Conservation (phyloP, 1,139 yeast genomes). For the Blastobotrys persicus region DNA sequence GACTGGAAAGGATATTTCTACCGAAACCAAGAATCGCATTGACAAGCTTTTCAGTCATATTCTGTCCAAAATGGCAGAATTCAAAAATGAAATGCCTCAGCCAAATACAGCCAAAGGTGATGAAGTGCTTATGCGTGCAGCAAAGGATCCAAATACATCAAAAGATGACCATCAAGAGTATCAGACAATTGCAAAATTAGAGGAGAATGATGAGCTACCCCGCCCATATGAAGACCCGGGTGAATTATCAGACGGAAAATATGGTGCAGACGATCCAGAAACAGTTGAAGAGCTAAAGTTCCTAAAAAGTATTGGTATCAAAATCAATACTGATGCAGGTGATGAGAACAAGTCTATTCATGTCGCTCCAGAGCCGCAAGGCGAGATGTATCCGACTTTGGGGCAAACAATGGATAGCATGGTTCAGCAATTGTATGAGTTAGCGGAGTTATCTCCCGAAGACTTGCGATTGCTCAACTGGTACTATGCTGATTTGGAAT, state of each 20-base stretch:
- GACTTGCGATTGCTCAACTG: slow-evolving; percentile 41
- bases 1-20: slow-evolving; percentile 33
- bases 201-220: slow-evolving; percentile 34
- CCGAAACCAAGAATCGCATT: slow-evolving; percentile 36
- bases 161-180: slow-evolving; percentile 33
- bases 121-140: slow-evolving; percentile 37
- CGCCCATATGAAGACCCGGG: slow-evolving; percentile 36
- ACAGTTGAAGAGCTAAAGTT: slow-evolving; percentile 34
- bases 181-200: slow-evolving; percentile 37
- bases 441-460: slow-evolving; percentile 36
- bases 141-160: slow-evolving; percentile 35
- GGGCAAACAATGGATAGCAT: slow-evolving; percentile 41
- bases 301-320: slow-evolving; percentile 34
- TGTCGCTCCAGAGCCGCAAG: slow-evolving; percentile 40
- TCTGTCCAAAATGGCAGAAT: slow-evolving; percentile 39
- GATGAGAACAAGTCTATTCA: slow-evolving; percentile 27
- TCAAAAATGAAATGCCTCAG: slow-evolving; percentile 35
- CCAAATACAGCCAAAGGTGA: slow-evolving; percentile 41
- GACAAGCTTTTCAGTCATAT: slow-evolving; percentile 39
- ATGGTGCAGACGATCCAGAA: slow-evolving; percentile 25
- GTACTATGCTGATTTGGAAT: slow-evolving; percentile 45
- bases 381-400: slow-evolving; percentile 37
- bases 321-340: slow-evolving; percentile 24
- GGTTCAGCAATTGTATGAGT: slow-evolving; percentile 33
- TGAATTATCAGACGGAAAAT: slow-evolving; percentile 24